Conservation (phyloP, 352 stramenopile genomes). For the Phytophthora aleatoria region DNA sequence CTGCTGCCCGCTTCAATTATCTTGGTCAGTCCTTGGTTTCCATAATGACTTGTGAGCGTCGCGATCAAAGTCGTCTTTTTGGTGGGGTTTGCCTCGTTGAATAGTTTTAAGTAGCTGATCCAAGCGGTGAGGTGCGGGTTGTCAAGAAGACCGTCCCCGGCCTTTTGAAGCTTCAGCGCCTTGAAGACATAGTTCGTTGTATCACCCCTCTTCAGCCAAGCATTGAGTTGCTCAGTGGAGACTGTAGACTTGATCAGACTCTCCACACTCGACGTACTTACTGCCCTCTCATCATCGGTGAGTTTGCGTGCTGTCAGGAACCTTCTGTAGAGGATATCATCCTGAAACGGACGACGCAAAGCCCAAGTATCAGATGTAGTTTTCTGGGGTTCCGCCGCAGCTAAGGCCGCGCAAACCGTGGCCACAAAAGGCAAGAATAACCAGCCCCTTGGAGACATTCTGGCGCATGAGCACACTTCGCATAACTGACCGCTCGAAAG, state of each 20-base stretch:
- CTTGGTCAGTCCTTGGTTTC: slow-evolving; percentile 11
- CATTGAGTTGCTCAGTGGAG: slow-evolving; percentile 4
- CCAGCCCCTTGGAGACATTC: too few species aligned
- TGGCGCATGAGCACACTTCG: too few species aligned
- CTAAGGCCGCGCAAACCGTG: not conserved
- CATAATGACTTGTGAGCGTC: slow-evolving; percentile 12
- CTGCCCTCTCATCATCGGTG: slow-evolving; percentile 4
- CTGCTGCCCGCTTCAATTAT: slow-evolving; percentile 13
- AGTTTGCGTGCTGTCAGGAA: not conserved
- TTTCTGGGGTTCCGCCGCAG: not conserved
- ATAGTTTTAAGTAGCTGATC: slow-evolving; percentile 20
- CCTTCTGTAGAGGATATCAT: not conserved
- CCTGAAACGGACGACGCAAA: not conserved
- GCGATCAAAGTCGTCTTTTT: slow-evolving; percentile 21
- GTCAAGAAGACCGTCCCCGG: slow-evolving; percentile 5
- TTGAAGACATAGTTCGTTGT: slow-evolving; percentile 11
- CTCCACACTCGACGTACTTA: not conserved
- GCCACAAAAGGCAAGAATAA: too few species aligned
- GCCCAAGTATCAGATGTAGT: not conserved
- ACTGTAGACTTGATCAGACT: slow-evolving; percentile 10
- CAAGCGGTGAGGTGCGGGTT: slow-evolving; percentile 3
- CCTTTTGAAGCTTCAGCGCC: slow-evolving; percentile 15
- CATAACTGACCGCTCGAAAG: too few species aligned
- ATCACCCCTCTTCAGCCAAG: slow-evolving; percentile 12
- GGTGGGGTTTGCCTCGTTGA: slow-evolving; percentile 13